Base-by-base conservation (phyloP, 2,329 filamentous ascomycete genomes). In the Alternaria triticimaculans region DNA sequence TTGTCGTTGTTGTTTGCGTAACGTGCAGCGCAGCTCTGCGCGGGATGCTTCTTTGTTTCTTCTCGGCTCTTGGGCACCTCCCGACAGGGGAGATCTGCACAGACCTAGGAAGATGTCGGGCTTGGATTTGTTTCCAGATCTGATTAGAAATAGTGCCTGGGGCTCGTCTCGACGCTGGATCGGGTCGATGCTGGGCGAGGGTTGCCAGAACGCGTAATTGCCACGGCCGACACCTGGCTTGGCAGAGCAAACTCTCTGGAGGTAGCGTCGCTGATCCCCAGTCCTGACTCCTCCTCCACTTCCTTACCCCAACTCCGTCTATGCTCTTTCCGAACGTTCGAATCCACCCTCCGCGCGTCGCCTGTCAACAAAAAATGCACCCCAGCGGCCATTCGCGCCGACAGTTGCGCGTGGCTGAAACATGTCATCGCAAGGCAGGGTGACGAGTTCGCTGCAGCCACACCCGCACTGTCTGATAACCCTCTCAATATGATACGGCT, bases 201-300 rank as follows among this genome's bases (percentile, higher is more conserved):
- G 56, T 26, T 43, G 44, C 44, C 20, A 28, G 60, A 57, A 65
- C 37, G 48, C 46, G 60, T 57, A 57, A 68, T 59, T 43, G 43
- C 43, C 49, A 50, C 20, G 45, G 48, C 26, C 43, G 43, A 53
- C 55, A 55, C 30, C 20, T 37, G 21, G 46, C 41, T 64, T 66
- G 64, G 64, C 64, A 59, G 49, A 56, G 43, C 57, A 50, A 44
- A 55, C 57, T 53, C 33, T 50, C 43, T 53, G 26, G 28, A 33
- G 46, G 49, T 58, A 63, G 63, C 54, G 63, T 57, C 55, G 63
- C 54, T 60, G 57, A 66, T 66, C 63, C 33, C 54, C 37, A 62
- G 55, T 28, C 37, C 49, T 66, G 30, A 30, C 50, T 43, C 33
- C 18, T 23, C 50, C 46, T 45, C 46, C 50, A 41, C 50, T 37